Conservation (phyloP, 2,329 filamentous ascomycete genomes). For the Xylariaceae sp. region DNA sequence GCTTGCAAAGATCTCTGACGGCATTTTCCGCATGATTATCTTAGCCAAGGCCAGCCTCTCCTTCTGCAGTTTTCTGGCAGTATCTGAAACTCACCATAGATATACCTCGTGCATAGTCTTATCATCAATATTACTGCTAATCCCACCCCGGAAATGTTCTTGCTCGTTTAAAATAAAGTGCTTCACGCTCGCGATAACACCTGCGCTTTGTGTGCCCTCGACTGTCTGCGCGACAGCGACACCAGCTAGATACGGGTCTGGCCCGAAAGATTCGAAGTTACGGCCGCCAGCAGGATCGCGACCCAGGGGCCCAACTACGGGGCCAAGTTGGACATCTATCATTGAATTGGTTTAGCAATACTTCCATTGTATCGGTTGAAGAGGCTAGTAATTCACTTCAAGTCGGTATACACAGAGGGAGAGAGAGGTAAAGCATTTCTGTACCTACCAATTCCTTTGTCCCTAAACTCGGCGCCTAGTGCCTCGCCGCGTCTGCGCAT, state of each 20-base stretch:
- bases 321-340: constrained; percentile 70
- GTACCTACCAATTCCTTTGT: constrained; percentile 65
- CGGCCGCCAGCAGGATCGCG: constrained; percentile 70
- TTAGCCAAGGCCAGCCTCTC: too few species aligned
- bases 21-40: too few species aligned
- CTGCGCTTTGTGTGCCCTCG: constrained; percentile 77
- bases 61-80: not conserved
- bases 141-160: constrained; percentile 39
- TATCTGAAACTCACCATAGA: constrained; percentile 53
- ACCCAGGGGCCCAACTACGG: constrained; percentile 65
- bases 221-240: constrained; percentile 74
- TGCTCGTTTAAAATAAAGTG: constrained; percentile 74
- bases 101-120: constrained; percentile 78
- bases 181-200: constrained; percentile 79
- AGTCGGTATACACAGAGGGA: not conserved
- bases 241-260: constrained; percentile 77
- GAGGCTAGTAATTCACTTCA: not conserved
- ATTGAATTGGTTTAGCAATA: not conserved
- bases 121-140: constrained; percentile 67
- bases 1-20: not conserved
- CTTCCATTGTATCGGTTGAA: not conserved
- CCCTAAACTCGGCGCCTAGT: constrained; percentile 74
- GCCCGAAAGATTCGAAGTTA: constrained; percentile 73
- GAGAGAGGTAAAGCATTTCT: not conserved
- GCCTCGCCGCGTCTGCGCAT: constrained; percentile 70